Evolutionary conservation across 805 yeast genomes (phyloP), one percentile per base, ranked within the genome.

Genomic region (Komagataella kurtzmanii): DNA sequence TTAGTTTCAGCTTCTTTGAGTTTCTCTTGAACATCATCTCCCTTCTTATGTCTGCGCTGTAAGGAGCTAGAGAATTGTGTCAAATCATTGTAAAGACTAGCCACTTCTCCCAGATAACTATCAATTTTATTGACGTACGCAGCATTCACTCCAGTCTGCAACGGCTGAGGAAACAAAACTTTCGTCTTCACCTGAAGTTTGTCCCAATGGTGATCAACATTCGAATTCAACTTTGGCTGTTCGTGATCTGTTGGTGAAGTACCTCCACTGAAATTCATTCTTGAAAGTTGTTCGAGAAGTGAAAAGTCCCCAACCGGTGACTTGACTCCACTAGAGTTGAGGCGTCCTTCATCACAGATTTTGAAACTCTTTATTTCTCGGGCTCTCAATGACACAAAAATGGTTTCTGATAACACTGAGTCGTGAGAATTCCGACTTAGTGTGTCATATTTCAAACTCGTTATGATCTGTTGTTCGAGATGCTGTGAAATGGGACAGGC

Each of bases 381-480:
- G 3, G 74, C 76, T 44, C 75, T 58, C 50, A 73, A 61, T 52
- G 74, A 70, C n/a, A 73, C 61, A 50, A 72, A 67, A 1, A 73
- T 60, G 1, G 76, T 71, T 45, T 67, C 59, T 4, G 75, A 43
- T 36, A 47, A 17, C 14, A 24, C 43, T 61, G 3, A 61, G 58
- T 2, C 72, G 65, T 45, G 62, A 6, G 62, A 60, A 49, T 65
- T 64, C 54, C 68, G 67, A 52, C 69, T 70, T 51, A 68, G 51
- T 50, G 76, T 62, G 56, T 78, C 82, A 54, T 74, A 74, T 52
- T 67, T 73, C 78, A 78, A 73, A 7, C 77, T 61, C 24, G 63
- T 67, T 49, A 67, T 59, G 17, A 77, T 70, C 49, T 68, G 71
- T 6, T 63, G 60, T 54, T 77, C 81, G 40, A 75, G 61, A 53